phyloP scores from a whole-genome alignment of 345 rosid genomes.

The sweet orange (Citrus sinensis) region DVS_A1.0 CM039163.1:40797501-40798000 shows the following conservation, averaged over 20 bases:
- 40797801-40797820: neutral
- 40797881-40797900: conserved; percentile 13
- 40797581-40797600: conserved; percentile 66
- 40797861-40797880: conserved; percentile 13
- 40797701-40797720: neutral
- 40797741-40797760: neutral
- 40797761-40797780: neutral
- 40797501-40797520: conserved; percentile 75
- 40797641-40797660: neutral
- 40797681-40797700: neutral
- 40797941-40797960: conserved; percentile 88
- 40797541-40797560: conserved; percentile 96
- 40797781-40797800: neutral
- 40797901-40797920: conserved; percentile 59
- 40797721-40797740: neutral
- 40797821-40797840: neutral
- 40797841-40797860: neutral
- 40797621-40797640: conserved; percentile 1
- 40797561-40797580: conserved; percentile 88
- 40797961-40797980: conserved; percentile 91
- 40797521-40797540: conserved; percentile 92
- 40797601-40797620: conserved; percentile 73
- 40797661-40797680: neutral
- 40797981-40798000: conserved; percentile 99
- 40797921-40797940: conserved; percentile 79